phyloP scores from a whole-genome alignment of 2,329 filamentous ascomycete species.

The Dryadomyces sulphureus region DNA sequence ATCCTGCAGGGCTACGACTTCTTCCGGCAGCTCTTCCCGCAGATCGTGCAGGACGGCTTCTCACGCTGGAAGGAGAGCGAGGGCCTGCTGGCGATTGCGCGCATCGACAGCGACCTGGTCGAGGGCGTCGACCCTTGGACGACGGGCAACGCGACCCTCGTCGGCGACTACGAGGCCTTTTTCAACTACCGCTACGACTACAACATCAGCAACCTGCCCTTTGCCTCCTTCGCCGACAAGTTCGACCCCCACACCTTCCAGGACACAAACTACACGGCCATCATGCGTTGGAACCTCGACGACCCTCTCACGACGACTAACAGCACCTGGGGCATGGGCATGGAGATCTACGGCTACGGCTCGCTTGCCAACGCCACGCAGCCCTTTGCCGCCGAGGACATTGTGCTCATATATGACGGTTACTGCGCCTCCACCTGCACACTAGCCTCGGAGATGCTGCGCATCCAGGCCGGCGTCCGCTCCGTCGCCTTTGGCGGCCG shows the following conservation, averaged over 20 bases:
- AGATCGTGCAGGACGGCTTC: conserved; percentile 20
- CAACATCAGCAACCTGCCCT: conserved; percentile 31
- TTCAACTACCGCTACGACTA: conserved; percentile 38
- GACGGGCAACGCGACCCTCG: conserved; percentile 16
- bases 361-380: conserved; percentile 29
- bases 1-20: conserved; percentile 47
- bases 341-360: conserved; percentile 35
- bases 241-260: conserved; percentile 25
- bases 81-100: conserved; percentile 28
- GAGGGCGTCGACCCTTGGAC: conserved; percentile 30
- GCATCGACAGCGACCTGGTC: conserved; percentile 26
- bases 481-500: conserved; percentile 48
- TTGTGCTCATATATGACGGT: conserved; percentile 36
- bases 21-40: conserved; percentile 39
- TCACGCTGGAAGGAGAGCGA: conserved; percentile 20
- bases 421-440: conserved; percentile 18
- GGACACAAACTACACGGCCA: conserved; percentile 37
- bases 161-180: conserved; percentile 8
- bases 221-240: conserved; percentile 30
- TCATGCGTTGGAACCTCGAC: conserved; percentile 36
- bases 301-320: conserved; percentile 26
- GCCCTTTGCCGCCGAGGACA: conserved; percentile 42
- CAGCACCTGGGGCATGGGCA: conserved; percentile 19
- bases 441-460: conserved; percentile 18
- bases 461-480: conserved; percentile 28